Percentiles rank a stretch among this genome's conserved stretches.
These are phyloP conservation scores for Thamnidium elegans DNA, from an alignment of 192 early-diverging fungal genomes.

Conservation along the genomic window DNA sequence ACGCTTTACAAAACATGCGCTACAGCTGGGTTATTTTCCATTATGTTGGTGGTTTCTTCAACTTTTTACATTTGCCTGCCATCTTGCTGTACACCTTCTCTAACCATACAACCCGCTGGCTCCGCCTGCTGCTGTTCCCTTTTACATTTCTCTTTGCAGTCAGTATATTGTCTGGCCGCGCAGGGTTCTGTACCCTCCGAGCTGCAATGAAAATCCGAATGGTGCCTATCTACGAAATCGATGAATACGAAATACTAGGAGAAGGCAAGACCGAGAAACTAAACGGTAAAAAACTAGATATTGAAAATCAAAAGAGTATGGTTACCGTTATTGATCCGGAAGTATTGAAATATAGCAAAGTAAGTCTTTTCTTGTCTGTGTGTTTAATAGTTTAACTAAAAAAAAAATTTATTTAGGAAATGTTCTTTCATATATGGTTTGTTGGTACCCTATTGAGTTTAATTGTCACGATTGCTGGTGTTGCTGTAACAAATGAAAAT, in stretches of 20 bases:
- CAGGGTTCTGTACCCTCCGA: constrained; percentile 23
- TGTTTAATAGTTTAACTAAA: background rate
- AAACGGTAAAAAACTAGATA: constrained; percentile 1
- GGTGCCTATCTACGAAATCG: constrained; percentile 24
- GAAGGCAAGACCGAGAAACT: background rate
- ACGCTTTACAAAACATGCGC: constrained; percentile 27
- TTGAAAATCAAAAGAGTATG: constrained; percentile 4
- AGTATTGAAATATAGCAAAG: constrained; percentile 9
- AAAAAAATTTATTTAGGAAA: background rate
- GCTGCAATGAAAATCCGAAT: constrained; percentile 13
- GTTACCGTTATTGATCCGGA: constrained; percentile 23
- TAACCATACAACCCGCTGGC: constrained; percentile 20
- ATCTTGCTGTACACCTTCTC: constrained; percentile 15
- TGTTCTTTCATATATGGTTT: constrained; percentile 11
- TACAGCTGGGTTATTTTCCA: constrained; percentile 22
- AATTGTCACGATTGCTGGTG: background rate
- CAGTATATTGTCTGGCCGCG: constrained; percentile 13
- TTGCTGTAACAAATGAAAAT: constrained; percentile 18
- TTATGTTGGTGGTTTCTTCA: constrained; percentile 11
- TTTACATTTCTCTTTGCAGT: constrained; percentile 19
- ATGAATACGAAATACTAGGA: background rate
- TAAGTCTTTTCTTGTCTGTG: background rate
- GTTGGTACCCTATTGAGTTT: background rate
- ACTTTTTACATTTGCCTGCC: constrained; percentile 20
- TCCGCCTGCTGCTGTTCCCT: constrained; percentile 6